phyloP scores from a whole-genome alignment of 805 yeast genomes.

The Peterozyma xylosa region DNA sequence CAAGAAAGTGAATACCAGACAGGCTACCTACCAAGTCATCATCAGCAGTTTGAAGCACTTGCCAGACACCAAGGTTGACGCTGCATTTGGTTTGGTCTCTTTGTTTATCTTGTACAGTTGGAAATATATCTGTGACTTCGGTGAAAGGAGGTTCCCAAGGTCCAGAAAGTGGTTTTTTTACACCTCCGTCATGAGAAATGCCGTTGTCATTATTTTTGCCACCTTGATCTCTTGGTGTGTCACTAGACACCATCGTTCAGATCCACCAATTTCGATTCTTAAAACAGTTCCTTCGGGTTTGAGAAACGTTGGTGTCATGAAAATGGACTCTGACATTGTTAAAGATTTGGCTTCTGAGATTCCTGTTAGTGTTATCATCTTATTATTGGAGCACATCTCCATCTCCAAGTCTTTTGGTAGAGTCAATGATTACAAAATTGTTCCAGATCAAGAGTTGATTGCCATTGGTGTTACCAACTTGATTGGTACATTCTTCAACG shows the following conservation, averaged over 20 bases:
- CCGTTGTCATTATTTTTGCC: constrained; percentile 71
- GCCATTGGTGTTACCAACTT: constrained; percentile 91
- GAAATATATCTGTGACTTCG: constrained; percentile 56
- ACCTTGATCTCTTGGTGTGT: constrained; percentile 79
- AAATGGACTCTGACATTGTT: constrained; percentile 51
- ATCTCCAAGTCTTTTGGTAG: constrained; percentile 92
- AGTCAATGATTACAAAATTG: constrained; percentile 81
- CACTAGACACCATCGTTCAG: constrained; percentile 27
- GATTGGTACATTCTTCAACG: constrained; percentile 85
- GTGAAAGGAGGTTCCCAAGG: constrained; percentile 57
- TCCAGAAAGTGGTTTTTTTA: constrained; percentile 54
- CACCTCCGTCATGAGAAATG: constrained; percentile 69
- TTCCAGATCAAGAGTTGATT: constrained; percentile 88
- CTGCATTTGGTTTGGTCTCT: constrained; percentile 81
- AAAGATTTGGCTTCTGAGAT: constrained; percentile 62
- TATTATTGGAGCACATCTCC: constrained; percentile 87
- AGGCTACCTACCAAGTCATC: constrained; percentile 60
- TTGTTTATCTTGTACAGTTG: constrained; percentile 64
- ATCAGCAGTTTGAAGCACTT: constrained; percentile 67
- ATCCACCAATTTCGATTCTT: constrained; percentile 44
- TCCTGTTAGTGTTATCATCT: constrained; percentile 79
- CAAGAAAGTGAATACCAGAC: constrained; percentile 63
- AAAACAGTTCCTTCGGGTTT: constrained; percentile 83
- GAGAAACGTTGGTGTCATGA: constrained; percentile 66
- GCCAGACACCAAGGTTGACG: constrained; percentile 63